Conservation (phyloP, 306 rosid species). For the Hippophae gyantsensis region DNA sequence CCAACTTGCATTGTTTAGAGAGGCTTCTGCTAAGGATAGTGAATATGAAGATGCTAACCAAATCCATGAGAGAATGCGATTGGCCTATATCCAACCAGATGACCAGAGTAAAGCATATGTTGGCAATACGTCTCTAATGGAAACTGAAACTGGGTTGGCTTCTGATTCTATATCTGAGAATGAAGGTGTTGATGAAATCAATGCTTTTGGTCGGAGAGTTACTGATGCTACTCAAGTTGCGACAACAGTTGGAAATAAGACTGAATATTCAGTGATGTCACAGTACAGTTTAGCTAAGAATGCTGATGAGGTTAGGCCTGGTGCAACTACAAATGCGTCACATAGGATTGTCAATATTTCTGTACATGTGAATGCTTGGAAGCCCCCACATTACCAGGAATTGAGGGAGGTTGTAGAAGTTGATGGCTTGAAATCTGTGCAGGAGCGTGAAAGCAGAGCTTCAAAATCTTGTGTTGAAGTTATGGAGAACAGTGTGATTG, state of each 20-base stretch:
- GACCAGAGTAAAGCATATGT: slow-evolving; percentile 34
- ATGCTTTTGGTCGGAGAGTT: slow-evolving; percentile 27
- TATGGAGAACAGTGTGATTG: slow-evolving; percentile 31
- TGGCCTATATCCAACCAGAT: slow-evolving; percentile 27
- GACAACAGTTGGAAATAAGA: slow-evolving; percentile 42
- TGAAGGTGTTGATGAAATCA: slow-evolving; percentile 50
- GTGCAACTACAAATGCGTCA: slow-evolving; percentile 40
- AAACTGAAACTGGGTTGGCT: slow-evolving; percentile 44
- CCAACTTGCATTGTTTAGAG: slow-evolving; percentile 29
- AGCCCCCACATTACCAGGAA: slow-evolving; percentile 53
- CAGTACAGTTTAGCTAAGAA: slow-evolving; percentile 47
- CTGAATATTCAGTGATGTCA: slow-evolving; percentile 29
- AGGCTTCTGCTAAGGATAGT: slow-evolving; percentile 21
- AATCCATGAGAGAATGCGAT: slow-evolving; percentile 33
- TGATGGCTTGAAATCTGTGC: slow-evolving; percentile 32
- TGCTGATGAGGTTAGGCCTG: slow-evolving; percentile 29
- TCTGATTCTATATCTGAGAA: slow-evolving; percentile 59
- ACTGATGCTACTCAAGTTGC: slow-evolving; percentile 43
- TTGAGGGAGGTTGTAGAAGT: slow-evolving; percentile 38
- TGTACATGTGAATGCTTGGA: slow-evolving; percentile 63
- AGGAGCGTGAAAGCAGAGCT: slow-evolving; percentile 28
- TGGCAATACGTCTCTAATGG: slow-evolving; percentile 30
- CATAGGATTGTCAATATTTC: slow-evolving; percentile 55
- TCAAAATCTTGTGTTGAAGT: slow-evolving; percentile 33
- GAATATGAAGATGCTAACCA: slow-evolving; percentile 34